Evolutionary conservation across 164 flowering plant species (phyloP).

Genomic region (Vitis riparia): DNA sequence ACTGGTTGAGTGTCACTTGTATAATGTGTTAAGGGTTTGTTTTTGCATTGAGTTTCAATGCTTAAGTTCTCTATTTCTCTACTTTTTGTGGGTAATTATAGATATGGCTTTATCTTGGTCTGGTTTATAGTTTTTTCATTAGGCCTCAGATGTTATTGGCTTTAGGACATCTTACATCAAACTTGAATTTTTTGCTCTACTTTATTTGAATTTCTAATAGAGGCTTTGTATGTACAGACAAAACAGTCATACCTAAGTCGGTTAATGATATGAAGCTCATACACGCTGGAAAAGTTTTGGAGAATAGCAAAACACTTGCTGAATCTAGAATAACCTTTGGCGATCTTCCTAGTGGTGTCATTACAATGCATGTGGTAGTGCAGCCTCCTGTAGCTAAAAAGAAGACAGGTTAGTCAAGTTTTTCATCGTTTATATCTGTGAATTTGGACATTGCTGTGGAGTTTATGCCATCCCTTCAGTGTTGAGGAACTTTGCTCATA

Average conservation of each 20-base stretch:
- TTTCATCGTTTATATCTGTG: neutral
- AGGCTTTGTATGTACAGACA: constrained; percentile 25
- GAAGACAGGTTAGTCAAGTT: constrained; percentile 23
- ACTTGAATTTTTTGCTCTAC: neutral
- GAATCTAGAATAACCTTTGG: constrained; percentile 46
- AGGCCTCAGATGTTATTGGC: too few species aligned
- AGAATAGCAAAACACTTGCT: constrained; percentile 59
- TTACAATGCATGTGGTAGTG: constrained; percentile 37
- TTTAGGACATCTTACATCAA: too few species aligned
- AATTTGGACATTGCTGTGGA: too few species aligned
- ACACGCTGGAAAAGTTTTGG: constrained; percentile 63
- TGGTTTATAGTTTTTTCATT: neutral
- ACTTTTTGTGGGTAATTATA: neutral
- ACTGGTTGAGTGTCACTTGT: neutral
- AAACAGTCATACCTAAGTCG: constrained; percentile 44
- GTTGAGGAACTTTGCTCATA: too few species aligned
- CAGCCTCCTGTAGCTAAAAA: constrained; percentile 27
- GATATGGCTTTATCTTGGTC: neutral
- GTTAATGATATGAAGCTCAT: constrained; percentile 56
- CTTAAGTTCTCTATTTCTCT: neutral
- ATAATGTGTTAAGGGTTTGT: neutral
- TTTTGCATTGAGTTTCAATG: neutral
- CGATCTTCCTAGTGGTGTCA: constrained; percentile 56
- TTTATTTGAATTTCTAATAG: neutral
- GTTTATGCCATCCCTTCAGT: too few species aligned